Evolutionary conservation across 2,329 filamentous ascomycete species (phyloP).

Genomic region (Aschersonia sp.): DNA sequence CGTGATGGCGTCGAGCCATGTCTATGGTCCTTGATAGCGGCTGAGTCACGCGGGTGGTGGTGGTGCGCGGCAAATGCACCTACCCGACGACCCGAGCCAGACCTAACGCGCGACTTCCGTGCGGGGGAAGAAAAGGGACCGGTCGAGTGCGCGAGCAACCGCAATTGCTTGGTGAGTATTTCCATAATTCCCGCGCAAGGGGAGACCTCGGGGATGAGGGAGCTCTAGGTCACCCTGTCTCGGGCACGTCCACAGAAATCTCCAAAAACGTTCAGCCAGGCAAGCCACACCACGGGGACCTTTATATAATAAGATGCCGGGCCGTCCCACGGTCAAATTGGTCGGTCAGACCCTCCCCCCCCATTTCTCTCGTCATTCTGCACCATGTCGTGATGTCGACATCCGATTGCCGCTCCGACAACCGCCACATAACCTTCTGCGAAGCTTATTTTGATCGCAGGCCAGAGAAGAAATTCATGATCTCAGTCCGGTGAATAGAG

Average conservation of each 20-base stretch:
- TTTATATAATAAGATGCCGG: neutral
- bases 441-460: no score
- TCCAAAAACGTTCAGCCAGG: neutral
- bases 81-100: neutral
- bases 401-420: constrained; percentile 1
- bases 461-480: no score
- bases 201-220: no score
- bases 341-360: neutral
- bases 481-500: no score
- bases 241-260: neutral
- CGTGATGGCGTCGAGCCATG: no score
- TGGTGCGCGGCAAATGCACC: neutral
- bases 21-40: no score
- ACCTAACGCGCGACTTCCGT: no score
- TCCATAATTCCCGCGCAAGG: no score
- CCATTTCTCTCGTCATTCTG: neutral
- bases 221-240: neutral
- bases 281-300: neutral
- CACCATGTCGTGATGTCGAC: neutral
- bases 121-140: no score
- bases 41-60: no score
- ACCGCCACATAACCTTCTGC: neutral
- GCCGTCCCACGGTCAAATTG: neutral
- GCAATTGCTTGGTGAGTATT: no score
- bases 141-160: no score